These are phyloP conservation scores for Trametes gibbosa DNA, from an alignment of 768 basidiomycete species.

Conservation along the genomic window DNA sequence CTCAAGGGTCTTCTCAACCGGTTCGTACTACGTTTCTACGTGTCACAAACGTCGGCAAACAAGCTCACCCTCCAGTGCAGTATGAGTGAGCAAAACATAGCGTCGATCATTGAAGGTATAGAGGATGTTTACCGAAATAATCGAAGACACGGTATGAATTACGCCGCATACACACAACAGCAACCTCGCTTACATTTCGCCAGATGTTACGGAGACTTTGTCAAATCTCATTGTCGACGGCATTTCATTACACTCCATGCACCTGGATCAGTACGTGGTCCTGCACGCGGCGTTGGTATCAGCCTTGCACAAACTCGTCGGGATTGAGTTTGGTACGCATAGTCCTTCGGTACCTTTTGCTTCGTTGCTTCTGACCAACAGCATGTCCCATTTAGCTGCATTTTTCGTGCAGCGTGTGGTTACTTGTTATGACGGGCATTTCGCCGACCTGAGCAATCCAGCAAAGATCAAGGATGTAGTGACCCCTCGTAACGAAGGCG, in stretches of 20 bases:
- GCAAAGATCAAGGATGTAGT: not conserved
- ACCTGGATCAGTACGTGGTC: constrained; percentile 87
- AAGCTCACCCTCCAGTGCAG: constrained; percentile 37
- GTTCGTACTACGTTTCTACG: constrained; percentile 36
- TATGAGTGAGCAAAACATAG: constrained; percentile 88
- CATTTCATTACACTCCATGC: constrained; percentile 74
- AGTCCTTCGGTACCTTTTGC: not conserved
- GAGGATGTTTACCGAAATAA: constrained; percentile 77
- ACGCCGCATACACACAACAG: not conserved
- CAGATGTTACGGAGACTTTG: constrained; percentile 81
- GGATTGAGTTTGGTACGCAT: constrained; percentile 83
- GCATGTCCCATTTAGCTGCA: constrained; percentile 50
- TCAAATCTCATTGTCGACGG: constrained; percentile 75
- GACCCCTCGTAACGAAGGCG: constrained; percentile 22
- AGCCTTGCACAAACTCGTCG: constrained; percentile 74
- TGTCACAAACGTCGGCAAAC: not conserved
- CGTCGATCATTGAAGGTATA: constrained; percentile 65
- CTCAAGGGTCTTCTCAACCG: constrained; percentile 88
- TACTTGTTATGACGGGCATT: constrained; percentile 61
- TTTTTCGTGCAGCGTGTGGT: constrained; percentile 78
- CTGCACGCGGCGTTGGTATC: constrained; percentile 85
- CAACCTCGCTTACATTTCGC: not conserved
- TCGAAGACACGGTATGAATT: constrained; percentile 66
- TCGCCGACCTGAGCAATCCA: constrained; percentile 29
- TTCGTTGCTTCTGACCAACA: not conserved